Base-by-base conservation (phyloP, 2,329 filamentous ascomycete genomes). In the Aspergillus sergii region DNA sequence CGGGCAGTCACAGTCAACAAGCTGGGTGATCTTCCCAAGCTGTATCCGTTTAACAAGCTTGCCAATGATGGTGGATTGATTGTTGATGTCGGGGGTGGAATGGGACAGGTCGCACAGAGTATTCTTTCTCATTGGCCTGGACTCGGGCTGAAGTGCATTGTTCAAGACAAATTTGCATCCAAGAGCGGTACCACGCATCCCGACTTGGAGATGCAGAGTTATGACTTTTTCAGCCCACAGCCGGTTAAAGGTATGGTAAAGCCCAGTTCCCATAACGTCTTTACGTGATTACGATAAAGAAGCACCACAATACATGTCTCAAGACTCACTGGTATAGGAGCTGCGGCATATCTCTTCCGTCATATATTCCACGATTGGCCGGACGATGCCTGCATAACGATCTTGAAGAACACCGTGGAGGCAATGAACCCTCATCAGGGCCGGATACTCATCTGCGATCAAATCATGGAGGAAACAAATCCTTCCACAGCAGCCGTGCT, bases 211-310 rank as follows among this genome's bases (percentile, higher is more conserved):
- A 41, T 41, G 36, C 36, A 41, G 6, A 8, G 16, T 19, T 41
- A 41, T 9, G 36, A 41, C 16, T 41, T 41, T 19, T 41, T 41
- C 36, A 41, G 36, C 4, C 16, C 36, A 41, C 36, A 41, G 3
- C 36, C 36, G 16, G 16, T 41, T 3, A 41, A 41, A 41, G 36
- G 36, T 41, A 19, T 1, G 36, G 16, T 8, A 19, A 41, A 0
- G 7, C 8, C 2, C 36, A 0, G 11, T 34, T 11, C 10, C 32
- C 11, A 2, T n/a, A 16, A 3, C 1, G 1, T 7, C 4, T 6
- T 16, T 16, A 12, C 5, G 1, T 36, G 34, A 36, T 36, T 7
- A 5, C 6, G 14, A 36, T 12, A 12, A 5, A 36, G 2, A 19
- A 9, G 6, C 16, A 7, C 16, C 6, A 19, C 16, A 19, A 41